Evolutionary conservation across 495 filamentous ascomycete genomes (phyloP), one percentile per base, ranked within the genome.

Genomic region (Zalerion maritima): DNA sequence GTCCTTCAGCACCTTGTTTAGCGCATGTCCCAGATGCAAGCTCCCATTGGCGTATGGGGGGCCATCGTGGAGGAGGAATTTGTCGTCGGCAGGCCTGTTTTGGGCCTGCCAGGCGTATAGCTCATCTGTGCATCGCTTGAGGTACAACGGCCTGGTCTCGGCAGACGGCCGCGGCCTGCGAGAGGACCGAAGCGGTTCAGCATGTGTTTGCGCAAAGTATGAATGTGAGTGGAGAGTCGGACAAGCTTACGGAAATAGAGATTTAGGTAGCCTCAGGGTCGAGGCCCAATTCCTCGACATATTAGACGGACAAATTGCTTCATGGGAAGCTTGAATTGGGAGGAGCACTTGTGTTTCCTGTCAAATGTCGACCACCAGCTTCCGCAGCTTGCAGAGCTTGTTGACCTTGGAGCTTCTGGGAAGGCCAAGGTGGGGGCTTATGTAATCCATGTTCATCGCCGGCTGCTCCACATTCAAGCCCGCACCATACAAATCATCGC

Each of bases 1-100:
- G 49, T 99, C 89, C 62, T 99, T 99, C 27, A 93, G 55, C 34
- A 96, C 78, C 50, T 99, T 99, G 54, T 99, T 99, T 30, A 99
- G 58, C 16, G 89, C 91, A 64, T 99, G 89, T n/a, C 89, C 89
- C 37, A 92, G 70, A 49, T 99, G 89, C 2, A 99, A 62, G n/a
- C 60, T 65, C 18, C 91, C 89, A 48, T 99, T 99, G 26, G 89
- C 89, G 49, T 96, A 99, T 1, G 91, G 89, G 1, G 89, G 89
- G 1, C 89, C 89, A 73, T 99, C 89, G 54, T 96, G 87, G 7
- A 99, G 63, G 7, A 85, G 58, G 42, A 94, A 96, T 7, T 62
- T 55, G 26, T 69, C 52, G 21, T 67, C 51, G 27, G 58, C 60
- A 27, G 72, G 63, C 28, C 75, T 60, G 21, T 66, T 67, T 37